Percentiles rank a stretch among this genome's conserved stretches.
These are phyloP conservation scores for Alternaria brassicicola DNA, from an alignment of 2,329 filamentous ascomycete genomes.

Conservation along the genomic window DNA sequence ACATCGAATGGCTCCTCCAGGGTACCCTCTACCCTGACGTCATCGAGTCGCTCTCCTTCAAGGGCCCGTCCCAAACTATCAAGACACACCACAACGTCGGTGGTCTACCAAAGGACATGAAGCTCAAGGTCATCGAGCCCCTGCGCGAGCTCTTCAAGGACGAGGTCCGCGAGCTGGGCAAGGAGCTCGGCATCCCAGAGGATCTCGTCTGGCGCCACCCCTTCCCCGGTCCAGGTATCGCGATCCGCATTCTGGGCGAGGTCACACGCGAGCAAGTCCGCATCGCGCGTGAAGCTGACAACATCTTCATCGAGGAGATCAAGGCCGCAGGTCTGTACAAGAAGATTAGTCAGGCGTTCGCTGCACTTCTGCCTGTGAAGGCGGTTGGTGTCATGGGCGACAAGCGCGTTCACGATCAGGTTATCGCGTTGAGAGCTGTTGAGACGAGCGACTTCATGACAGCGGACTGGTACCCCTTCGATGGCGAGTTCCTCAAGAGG, in stretches of 20 bases:
- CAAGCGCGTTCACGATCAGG: slow-evolving; percentile 68
- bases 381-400: slow-evolving; percentile 74
- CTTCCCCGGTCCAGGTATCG: slow-evolving; percentile 77
- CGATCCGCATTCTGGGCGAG: slow-evolving; percentile 81
- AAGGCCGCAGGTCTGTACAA: slow-evolving; percentile 73
- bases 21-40: slow-evolving; percentile 82
- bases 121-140: slow-evolving; percentile 76
- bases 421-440: slow-evolving; percentile 67
- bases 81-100: slow-evolving; percentile 79
- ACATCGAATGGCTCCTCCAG: slow-evolving; percentile 86
- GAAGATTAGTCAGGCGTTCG: slow-evolving; percentile 72
- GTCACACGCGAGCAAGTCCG: slow-evolving; percentile 79
- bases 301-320: slow-evolving; percentile 81
- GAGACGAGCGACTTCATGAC: slow-evolving; percentile 76
- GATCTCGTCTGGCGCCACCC: slow-evolving; percentile 81
- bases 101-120: slow-evolving; percentile 67
- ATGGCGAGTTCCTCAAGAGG: slow-evolving; percentile 67
- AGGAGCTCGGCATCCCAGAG: slow-evolving; percentile 71
- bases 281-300: slow-evolving; percentile 77
- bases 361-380: slow-evolving; percentile 68
- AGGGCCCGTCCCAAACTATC: slow-evolving; percentile 72
- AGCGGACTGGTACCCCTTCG: slow-evolving; percentile 71
- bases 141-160: slow-evolving; percentile 84
- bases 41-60: slow-evolving; percentile 74
- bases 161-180: slow-evolving; percentile 74